These are phyloP conservation scores for Hura crepitans DNA, from an alignment of 441 rosid genomes.

Conservation along the genomic window DNA sequence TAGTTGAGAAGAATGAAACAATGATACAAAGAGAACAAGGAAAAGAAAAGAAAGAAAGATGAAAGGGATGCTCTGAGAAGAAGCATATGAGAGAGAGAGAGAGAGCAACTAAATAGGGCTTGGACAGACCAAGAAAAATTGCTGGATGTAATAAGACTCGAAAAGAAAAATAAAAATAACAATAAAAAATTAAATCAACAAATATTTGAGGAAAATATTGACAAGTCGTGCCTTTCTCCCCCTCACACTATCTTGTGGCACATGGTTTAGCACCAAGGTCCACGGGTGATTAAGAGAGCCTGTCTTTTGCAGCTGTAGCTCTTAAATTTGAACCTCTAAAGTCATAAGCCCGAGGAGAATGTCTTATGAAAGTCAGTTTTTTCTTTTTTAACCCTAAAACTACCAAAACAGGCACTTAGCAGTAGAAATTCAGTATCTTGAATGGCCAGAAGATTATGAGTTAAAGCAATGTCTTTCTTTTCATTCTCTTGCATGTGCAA, in stretches of 20 bases:
- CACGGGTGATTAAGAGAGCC: neutral
- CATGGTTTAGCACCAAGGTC: neutral
- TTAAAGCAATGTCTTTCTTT: neutral
- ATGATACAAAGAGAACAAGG: neutral
- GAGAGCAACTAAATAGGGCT: neutral
- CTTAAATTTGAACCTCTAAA: neutral
- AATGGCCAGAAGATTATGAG: neutral
- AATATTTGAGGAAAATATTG: no score
- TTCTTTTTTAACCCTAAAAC: neutral
- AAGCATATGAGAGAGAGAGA: neutral
- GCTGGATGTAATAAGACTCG: neutral
- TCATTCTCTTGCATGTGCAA: neutral
- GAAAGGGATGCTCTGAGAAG: neutral
- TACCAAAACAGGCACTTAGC: neutral
- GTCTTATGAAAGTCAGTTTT: neutral
- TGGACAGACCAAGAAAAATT: neutral
- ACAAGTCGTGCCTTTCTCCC: no score
- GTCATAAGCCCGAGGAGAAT: neutral
- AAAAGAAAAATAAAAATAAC: no score
- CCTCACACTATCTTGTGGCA: neutral
- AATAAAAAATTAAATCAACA: neutral
- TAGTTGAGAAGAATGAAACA: neutral
- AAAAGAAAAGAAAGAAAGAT: neutral
- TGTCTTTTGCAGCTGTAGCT: neutral
- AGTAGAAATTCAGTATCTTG: neutral